Base-by-base conservation (phyloP, 495 filamentous ascomycete species). In the Penicillium bialowiezense region DNA sequence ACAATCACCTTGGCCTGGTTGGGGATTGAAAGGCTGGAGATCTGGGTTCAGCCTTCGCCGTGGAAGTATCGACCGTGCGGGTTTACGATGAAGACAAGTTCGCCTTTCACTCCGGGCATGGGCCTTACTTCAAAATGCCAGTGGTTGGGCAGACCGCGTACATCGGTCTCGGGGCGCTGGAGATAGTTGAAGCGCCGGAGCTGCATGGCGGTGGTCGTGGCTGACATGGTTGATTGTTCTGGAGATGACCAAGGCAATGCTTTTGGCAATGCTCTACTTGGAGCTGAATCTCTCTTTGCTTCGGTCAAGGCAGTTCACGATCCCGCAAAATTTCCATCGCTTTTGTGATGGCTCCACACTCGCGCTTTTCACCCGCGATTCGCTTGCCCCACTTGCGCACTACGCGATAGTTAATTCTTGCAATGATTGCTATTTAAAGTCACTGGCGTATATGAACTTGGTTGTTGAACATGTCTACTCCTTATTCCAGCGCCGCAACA, bases 401-500 rank as follows among this genome's bases (percentile, higher is more conserved):
- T n/a, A 15, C 2, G 17, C 7, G 5, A 19, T 1, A 19, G 17
- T 1, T 37, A 8, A 10, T 15, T 37, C 5, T 37, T 23, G 5
- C 19, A 23, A 39, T n/a, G n/a, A n/a, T n/a, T n/a, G n/a, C n/a
- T n/a, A n/a, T n/a, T n/a, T n/a, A n/a, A n/a, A n/a, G n/a, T n/a
- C n/a, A n/a, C n/a, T n/a, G n/a, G n/a, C n/a, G n/a, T n/a, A n/a
- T n/a, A n/a, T n/a, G n/a, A n/a, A n/a, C n/a, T n/a, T n/a, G n/a
- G 21, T 18, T 21, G 12, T 20, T 32, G 24, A 26, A 26, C 17
- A 44, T 21, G 26, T 26, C 23, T 26, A 4, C 23, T 26, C 23
- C n/a, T n/a, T 26, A 36, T 19, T 57, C 36, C 12, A 68, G 15
- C 10, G 65, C 65, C 0, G 23, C 45, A 39, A 63, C 52, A 23